Base-by-base conservation (phyloP, 2,329 filamentous ascomycete species). In the Graphiopsis chlorocephala region DNA sequence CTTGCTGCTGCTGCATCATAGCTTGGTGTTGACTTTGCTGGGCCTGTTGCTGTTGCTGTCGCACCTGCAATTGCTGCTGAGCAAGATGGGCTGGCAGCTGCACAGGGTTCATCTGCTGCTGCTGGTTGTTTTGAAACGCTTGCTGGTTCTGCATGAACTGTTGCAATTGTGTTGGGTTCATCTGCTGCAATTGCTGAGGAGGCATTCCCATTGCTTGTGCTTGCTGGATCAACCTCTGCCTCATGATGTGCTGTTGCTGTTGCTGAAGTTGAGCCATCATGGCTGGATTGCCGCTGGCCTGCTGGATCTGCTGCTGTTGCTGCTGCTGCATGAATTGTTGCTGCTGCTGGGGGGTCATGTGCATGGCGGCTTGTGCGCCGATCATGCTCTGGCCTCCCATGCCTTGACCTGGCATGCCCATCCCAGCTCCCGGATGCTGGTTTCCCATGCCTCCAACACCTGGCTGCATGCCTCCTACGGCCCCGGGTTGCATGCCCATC, bases 381-480 rank as follows among this genome's bases (percentile, higher is more conserved):
- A 81, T 81, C 65, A 86, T 85, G 62, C 29, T 63, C 45, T 68
- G 68, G 20, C 63, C 68, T 31, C 64, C 64, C 65, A 69, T 68
- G 29, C 67, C 67, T 52, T 75, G 73, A 48, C 70, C 72, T 33
- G 71, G 70, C 72, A 76, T 74, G 45, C 69, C 72, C 72, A 76
- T 76, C 28, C 71, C 74, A 45, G 65, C 69, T 31, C 72, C 72
- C 42, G 73, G 73, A 64, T 74, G 72, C 63, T 74, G 72, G 59
- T 68, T 71, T 17, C 68, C 70, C 71, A 74, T 74, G 12, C 66
- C 70, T 61, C 80, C 81, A 62, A 82, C 83, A 67, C 89, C 86
- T 31, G 88, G 89, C 68, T 90, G 89, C 87, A 93, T 91, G 64
- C 85, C 88, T 89, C 93, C 92, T 83, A 93, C 85, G 63, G 87